Evolutionary conservation across 2,329 filamentous ascomycete genomes (phyloP), one percentile per base, ranked within the genome.

Genomic region (Aspergillus calidoustus): DNA sequence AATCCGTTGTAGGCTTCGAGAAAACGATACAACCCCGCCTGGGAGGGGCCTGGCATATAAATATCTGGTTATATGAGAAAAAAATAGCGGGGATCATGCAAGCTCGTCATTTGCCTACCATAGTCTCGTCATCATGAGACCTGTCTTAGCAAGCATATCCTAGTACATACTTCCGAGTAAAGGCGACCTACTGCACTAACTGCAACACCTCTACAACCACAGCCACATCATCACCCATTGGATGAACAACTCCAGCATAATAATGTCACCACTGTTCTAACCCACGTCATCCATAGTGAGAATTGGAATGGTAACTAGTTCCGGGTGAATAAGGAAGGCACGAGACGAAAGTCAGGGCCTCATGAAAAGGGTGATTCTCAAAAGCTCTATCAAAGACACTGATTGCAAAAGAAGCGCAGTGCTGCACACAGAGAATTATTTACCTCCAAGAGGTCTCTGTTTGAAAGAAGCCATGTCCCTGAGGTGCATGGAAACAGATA

Each of bases 401-500:
- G 13, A 48, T 47, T 28, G 4, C 1, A 44, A 56, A 23, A 30
- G 22, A 22, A 5, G n/a, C 8, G 11, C 9, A 15, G 31, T 57
- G 31, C 2, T 23, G 22, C n/a, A 13, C 13, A 41, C 34, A 15
- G 7, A 54, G 31, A 1, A 23, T 59, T 41, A 59, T 59, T 52
- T 41, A 43, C 64, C 53, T 31, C 72, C 69, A 46, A 72, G 69
- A 38, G 74, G 61, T 28, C 55, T 69, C 62, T 76, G 75, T 43
- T 62, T 67, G 46, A 67, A 66, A 31, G 70, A 54, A 34, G 66
- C 72, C 44, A 76, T 25, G 60, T 77, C 76, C 50, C 68, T 74
- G 7, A 77, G 59, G 38, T 70, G 62, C 64, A 76, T 71, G 25
- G 70, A 69, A 25, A 77, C 64, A 17, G 60, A 66, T 38, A 68